Percentiles rank a stretch among this genome's conserved stretches.
These are phyloP conservation scores for Neurospora hispaniola DNA, from an alignment of 495 filamentous ascomycete genomes.

Conservation along the genomic window DNA sequence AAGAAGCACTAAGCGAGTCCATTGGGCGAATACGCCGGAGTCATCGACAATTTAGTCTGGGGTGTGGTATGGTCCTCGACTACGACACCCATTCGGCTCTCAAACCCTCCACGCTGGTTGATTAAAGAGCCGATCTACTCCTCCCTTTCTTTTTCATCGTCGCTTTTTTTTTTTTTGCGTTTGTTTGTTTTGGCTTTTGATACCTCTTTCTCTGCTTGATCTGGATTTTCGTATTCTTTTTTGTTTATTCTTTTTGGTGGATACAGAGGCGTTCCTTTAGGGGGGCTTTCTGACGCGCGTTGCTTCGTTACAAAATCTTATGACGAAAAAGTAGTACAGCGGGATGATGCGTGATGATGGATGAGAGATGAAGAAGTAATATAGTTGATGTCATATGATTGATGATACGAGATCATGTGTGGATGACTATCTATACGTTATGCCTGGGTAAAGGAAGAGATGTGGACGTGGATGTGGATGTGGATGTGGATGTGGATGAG, in stretches of 20 bases:
- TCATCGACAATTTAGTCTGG: not conserved
- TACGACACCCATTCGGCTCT: not conserved
- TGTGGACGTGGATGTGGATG: too few relatives aligned
- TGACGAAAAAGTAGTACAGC: not conserved
- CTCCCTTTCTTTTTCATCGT: not conserved
- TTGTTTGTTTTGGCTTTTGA: slow-evolving; percentile 6
- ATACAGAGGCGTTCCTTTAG: not conserved
- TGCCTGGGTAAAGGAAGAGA: too few relatives aligned
- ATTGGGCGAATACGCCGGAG: not conserved
- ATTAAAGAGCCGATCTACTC: too few relatives aligned
- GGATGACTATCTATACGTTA: not conserved
- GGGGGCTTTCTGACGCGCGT: not conserved
- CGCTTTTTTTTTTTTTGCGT: slow-evolving; percentile 1
- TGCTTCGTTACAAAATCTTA: not conserved
- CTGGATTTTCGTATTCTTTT: not conserved
- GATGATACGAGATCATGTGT: not conserved
- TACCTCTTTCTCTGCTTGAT: slow-evolving; percentile 19
- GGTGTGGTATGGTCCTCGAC: too few relatives aligned
- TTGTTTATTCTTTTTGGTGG: not conserved
- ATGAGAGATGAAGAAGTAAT: slow-evolving; percentile 2
- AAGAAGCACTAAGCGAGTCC: not conserved
- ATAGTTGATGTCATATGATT: not conserved
- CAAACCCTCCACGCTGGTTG: not conserved
- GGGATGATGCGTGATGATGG: slow-evolving; percentile 1
- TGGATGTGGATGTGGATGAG: not conserved